Evolutionary conservation across 345 rosid species (phyloP), one percentile per base, ranked within the genome.

Genomic region (Eucalyptus tenuipes): DNA sequence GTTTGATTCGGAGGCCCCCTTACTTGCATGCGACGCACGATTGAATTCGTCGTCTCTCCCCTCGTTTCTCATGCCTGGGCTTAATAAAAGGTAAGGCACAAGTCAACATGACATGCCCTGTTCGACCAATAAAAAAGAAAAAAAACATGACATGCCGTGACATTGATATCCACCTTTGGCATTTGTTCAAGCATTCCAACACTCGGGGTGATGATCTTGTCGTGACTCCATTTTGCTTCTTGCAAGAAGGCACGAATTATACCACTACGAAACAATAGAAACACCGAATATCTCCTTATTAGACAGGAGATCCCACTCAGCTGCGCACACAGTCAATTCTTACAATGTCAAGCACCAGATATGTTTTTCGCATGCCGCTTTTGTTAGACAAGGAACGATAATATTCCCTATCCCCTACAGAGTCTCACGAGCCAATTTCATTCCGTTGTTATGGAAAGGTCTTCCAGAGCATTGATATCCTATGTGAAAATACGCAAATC

Each of bases 211-310:
- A 16, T 88, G 44, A 48, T 4, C 42, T 71, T 87, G 37, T 16
- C 86, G 82, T 45, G n/a, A 29, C 14, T 48, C 94, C 95, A 94
- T 66, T 88, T 92, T 16, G 94, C 94, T 86, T 94, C 95, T 88
- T 68, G 57, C 8, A 94, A 87, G 89, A 90, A 93, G 25, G 93
- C 91, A 91, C 42, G 90, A 57, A 90, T 94, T 94, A 10, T 89
- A 91, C 94, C 91, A 93, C 95, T 94, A 88, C 17, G 42, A 49
- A 2, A 52, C n/a, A 29, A 49, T n/a, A 66, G 31, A 17, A 64
- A 40, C 80, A 53, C 59, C 27, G 5, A 53, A 53, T 48, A 61
- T 53, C 8, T 53, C 9, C 10, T 20, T 20, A 53, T 53, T 20
- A 53, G 9, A 10, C 5, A 1, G 59, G 59, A 53, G 25, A 53